These are phyloP conservation scores for Gaertneriomyces semiglobifer DNA, from an alignment of 192 early-diverging fungal species.

Conservation along the genomic window DNA sequence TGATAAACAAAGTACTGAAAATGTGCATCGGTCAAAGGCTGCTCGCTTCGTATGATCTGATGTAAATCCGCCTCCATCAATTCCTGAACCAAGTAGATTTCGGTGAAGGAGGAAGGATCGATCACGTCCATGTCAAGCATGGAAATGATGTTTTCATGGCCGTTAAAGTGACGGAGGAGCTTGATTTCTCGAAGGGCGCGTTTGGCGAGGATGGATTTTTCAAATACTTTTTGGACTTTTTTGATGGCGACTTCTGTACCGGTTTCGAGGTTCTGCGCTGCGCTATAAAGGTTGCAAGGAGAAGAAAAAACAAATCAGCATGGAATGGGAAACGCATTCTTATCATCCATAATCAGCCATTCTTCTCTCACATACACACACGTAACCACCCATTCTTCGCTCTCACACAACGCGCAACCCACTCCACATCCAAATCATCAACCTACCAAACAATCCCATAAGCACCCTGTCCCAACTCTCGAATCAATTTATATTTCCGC, in stretches of 20 bases:
- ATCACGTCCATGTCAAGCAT: slow-evolving; percentile 69
- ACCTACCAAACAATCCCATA: slow-evolving; percentile 81
- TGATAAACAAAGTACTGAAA: slow-evolving; percentile 92
- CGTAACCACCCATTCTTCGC: not conserved
- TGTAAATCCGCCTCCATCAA: slow-evolving; percentile 89
- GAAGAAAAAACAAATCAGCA: not conserved
- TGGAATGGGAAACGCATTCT: too few relatives aligned
- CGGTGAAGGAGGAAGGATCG: slow-evolving; percentile 51
- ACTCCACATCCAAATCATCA: not conserved
- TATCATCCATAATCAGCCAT: too few relatives aligned
- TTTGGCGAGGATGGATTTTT: slow-evolving; percentile 83
- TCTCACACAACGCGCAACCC: not conserved
- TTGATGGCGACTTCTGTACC: slow-evolving; percentile 91
- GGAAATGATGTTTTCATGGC: slow-evolving; percentile 82
- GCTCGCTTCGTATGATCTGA: slow-evolving; percentile 80
- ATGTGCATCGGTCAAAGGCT: slow-evolving; percentile 79
- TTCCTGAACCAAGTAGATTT: slow-evolving; percentile 65
- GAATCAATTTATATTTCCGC: slow-evolving; percentile 63
- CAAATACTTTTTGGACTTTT: slow-evolving; percentile 78
- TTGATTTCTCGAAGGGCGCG: slow-evolving; percentile 90
- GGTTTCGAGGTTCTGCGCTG: slow-evolving; percentile 77
- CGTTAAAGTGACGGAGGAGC: slow-evolving; percentile 85
- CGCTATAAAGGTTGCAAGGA: slow-evolving; percentile 62
- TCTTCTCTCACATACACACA: too few relatives aligned
- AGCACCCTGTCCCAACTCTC: slow-evolving; percentile 87